phyloP scores from a whole-genome alignment of 2,329 filamentous ascomycete genomes.

The Aspergillus arachidicola region DNA sequence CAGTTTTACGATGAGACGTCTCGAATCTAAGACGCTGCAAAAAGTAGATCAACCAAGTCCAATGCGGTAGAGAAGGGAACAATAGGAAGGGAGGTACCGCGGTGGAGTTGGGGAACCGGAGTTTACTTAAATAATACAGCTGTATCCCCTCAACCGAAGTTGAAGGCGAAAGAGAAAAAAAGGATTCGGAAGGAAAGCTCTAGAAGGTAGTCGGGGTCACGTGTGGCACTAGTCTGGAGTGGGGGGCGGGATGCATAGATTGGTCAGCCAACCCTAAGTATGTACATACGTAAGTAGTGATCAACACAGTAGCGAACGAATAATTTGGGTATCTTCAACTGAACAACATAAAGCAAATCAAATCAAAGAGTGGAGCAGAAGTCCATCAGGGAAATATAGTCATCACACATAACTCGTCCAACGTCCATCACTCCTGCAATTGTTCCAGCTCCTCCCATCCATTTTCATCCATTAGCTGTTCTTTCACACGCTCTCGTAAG shows the following conservation, averaged over 20 bases:
- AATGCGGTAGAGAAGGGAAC: background rate
- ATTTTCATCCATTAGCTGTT: conserved; percentile 73
- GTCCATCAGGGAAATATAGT: conserved; percentile 9
- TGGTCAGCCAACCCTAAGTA: background rate
- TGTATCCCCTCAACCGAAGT: conserved; percentile 7
- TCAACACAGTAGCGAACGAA: background rate
- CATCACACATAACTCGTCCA: conserved; percentile 2
- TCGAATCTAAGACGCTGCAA: conserved; percentile 6
- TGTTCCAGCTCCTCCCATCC: conserved; percentile 83
- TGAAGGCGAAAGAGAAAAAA: conserved; percentile 15
- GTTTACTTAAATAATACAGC: conserved; percentile 3
- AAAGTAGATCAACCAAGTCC: conserved; percentile 8
- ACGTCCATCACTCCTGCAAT: conserved; percentile 33
- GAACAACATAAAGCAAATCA: conserved; percentile 20
- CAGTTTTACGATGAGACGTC: conserved; percentile 4
- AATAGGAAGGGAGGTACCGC: background rate
- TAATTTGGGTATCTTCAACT: conserved; percentile 17
- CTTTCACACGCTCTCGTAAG: conserved; percentile 73
- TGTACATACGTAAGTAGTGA: background rate
- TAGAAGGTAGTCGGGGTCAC: conserved; percentile 35
- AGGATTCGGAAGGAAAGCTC: conserved; percentile 39
- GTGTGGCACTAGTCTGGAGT: conserved; percentile 11
- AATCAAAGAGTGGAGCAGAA: conserved; percentile 15
- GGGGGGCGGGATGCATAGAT: background rate
- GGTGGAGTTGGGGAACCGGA: background rate